Conservation (phyloP, 2,329 filamentous ascomycete genomes). For the Apiospora koreana region DNA sequence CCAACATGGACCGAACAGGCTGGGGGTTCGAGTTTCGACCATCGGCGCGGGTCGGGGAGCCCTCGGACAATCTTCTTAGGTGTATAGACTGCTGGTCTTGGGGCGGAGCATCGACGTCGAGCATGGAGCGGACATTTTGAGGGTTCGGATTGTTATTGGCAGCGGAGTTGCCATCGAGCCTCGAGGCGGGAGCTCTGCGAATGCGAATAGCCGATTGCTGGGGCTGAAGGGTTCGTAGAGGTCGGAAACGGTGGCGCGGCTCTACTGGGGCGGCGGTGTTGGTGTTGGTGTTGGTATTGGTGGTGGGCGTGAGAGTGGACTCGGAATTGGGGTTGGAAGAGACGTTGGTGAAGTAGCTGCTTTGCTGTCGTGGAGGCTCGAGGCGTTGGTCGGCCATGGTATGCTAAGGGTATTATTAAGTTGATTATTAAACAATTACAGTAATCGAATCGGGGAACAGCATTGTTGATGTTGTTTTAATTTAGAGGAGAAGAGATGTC, state of each 20-base stretch:
- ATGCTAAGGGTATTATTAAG: background rate
- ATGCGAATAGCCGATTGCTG: slow-evolving; percentile 5
- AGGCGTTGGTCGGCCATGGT: background rate
- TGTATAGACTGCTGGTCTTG: slow-evolving; percentile 4
- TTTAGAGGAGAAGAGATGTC: background rate
- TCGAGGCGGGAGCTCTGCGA: slow-evolving; percentile 1
- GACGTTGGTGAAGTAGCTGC: background rate
- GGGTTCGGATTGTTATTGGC: background rate
- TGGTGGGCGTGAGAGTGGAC: background rate
- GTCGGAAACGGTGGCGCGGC: slow-evolving; percentile 4
- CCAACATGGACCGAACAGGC: slow-evolving; percentile 5
- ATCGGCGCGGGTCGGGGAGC: background rate
- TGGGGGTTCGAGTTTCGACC: background rate
- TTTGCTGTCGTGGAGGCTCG: background rate
- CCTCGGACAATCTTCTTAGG: background rate
- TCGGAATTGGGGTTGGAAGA: background rate
- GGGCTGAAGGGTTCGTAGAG: background rate
- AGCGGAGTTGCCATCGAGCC: background rate
- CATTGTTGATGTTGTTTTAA: slow-evolving; percentile 1
- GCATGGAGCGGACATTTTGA: slow-evolving; percentile 8
- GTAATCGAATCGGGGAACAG: background rate
- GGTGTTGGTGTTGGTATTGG: background rate
- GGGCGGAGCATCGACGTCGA: background rate
- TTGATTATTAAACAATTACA: background rate
- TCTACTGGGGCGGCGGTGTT: background rate